Evolutionary conservation across 2,329 filamentous ascomycete species (phyloP).

Genomic region (Tolypocladium paradoxum): DNA sequence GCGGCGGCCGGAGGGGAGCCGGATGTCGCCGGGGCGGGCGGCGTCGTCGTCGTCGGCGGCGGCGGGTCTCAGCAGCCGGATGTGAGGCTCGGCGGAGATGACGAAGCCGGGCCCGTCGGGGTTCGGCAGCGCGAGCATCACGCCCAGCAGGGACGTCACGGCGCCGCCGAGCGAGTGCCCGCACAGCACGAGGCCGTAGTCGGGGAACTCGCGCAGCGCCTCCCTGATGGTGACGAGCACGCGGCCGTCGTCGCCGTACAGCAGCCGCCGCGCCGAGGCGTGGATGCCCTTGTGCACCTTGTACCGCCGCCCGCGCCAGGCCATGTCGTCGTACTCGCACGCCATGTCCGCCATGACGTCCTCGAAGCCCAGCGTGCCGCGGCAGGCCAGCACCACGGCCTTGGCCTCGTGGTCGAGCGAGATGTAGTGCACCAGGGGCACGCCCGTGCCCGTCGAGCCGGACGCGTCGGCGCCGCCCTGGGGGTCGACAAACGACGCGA

Average conservation of each 20-base stretch:
- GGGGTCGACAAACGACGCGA: slow-evolving; percentile 61
- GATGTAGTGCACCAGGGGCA: slow-evolving; percentile 64
- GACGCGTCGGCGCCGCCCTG: slow-evolving; percentile 55
- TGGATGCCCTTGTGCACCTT: slow-evolving; percentile 68
- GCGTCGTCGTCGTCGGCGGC: slow-evolving; percentile 12
- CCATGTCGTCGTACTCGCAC: slow-evolving; percentile 58
- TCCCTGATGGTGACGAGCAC: slow-evolving; percentile 56
- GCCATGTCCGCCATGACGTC: slow-evolving; percentile 65
- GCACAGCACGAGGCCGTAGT: slow-evolving; percentile 60
- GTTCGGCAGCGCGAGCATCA: slow-evolving; percentile 58
- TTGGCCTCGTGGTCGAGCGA: slow-evolving; percentile 61
- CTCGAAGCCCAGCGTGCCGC: slow-evolving; percentile 63
- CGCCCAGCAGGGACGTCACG: slow-evolving; percentile 58
- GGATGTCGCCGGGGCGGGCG: slow-evolving; percentile 23
- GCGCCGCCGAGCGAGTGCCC: slow-evolving; percentile 61
- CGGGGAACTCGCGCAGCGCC: slow-evolving; percentile 53
- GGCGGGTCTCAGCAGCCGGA: slow-evolving; percentile 25
- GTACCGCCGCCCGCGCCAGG: slow-evolving; percentile 53
- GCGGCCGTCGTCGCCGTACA: slow-evolving; percentile 56
- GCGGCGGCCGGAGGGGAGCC: slow-evolving; percentile 54
- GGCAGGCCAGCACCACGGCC: slow-evolving; percentile 61
- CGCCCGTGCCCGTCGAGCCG: slow-evolving; percentile 53
- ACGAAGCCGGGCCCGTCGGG: slow-evolving; percentile 47
- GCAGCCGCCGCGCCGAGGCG: slow-evolving; percentile 55
- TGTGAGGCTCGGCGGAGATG: slow-evolving; percentile 42